Evolutionary conservation across 1,284 basidiomycete genomes (phyloP).

Genomic region (Grifola frondosa): DNA sequence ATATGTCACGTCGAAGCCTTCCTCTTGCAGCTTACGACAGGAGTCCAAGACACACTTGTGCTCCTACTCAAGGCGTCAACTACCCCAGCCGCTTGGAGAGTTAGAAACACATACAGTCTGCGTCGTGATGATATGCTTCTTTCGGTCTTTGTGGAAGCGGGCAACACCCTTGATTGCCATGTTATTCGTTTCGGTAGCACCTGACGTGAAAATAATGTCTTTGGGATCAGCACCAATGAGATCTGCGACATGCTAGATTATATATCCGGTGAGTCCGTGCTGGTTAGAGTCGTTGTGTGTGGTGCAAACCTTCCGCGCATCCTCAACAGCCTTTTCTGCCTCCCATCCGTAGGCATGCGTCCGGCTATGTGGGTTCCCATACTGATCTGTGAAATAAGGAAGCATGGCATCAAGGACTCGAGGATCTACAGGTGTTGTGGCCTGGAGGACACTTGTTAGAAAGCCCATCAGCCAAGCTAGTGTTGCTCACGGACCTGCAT

Average conservation of each 20-base stretch:
- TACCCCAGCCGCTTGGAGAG: too few relatives aligned
- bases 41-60: slow-evolving; percentile 99
- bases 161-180: slow-evolving; percentile 98
- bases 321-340: slow-evolving; percentile 92
- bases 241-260: slow-evolving; percentile 76
- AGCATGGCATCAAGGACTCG: slow-evolving; percentile 98
- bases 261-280: background rate
- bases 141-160: slow-evolving; percentile 89
- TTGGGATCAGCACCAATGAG: slow-evolving; percentile 94
- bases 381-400: slow-evolving; percentile 94
- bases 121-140: slow-evolving; percentile 87
- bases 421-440: slow-evolving; percentile 97
- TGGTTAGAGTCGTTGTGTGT: slow-evolving; percentile 18
- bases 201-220: slow-evolving; percentile 97
- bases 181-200: slow-evolving; percentile 98
- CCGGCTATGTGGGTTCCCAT: slow-evolving; percentile 96
- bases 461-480: background rate
- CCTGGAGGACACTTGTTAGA: slow-evolving; percentile 46
- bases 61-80: too few relatives aligned
- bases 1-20: slow-evolving; percentile 98
- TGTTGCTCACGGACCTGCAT: slow-evolving; percentile 68
- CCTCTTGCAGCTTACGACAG: slow-evolving; percentile 91
- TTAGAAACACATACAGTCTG: slow-evolving; percentile 70
- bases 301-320: slow-evolving; percentile 73
- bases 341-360: slow-evolving; percentile 99